phyloP scores from a whole-genome alignment of 1,284 basidiomycete species.

The Cutaneotrichosporon sp. region DNA sequence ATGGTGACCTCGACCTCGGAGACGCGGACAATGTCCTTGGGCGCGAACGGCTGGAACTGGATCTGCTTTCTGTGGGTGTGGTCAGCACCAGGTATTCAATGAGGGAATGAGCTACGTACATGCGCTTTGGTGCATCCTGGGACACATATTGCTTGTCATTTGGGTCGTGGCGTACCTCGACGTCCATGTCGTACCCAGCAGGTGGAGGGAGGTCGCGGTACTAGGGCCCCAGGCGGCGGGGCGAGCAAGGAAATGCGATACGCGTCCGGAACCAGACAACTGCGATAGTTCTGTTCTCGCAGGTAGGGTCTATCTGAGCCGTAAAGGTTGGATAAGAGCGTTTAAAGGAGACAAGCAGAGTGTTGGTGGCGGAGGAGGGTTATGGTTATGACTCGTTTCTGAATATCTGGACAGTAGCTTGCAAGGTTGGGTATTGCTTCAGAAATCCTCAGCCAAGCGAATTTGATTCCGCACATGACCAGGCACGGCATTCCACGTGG shows the following conservation, averaged over 20 bases:
- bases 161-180: conserved; percentile 34
- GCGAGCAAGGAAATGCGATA: background rate
- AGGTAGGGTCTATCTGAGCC: background rate
- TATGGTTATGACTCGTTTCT: background rate
- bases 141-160: conserved; percentile 74
- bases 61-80: conserved; percentile 71
- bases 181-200: conserved; percentile 20
- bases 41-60: conserved; percentile 87
- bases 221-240: background rate
- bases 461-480: conserved; percentile 2
- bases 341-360: background rate
- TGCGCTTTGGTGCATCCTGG: conserved; percentile 85
- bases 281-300: background rate
- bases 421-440: background rate
- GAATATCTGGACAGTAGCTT: background rate
- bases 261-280: background rate
- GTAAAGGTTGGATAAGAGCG: background rate
- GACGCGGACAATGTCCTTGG: conserved; percentile 88
- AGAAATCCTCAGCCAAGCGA: background rate
- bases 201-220: background rate
- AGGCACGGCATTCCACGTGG: conserved; percentile 3
- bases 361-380: background rate
- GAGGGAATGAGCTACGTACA: conserved; percentile 59
- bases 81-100: background rate
- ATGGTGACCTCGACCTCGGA: conserved; percentile 93